These are phyloP conservation scores for Auriculariales sp. DNA, from an alignment of 768 basidiomycete genomes.

Conservation along the genomic window DNA sequence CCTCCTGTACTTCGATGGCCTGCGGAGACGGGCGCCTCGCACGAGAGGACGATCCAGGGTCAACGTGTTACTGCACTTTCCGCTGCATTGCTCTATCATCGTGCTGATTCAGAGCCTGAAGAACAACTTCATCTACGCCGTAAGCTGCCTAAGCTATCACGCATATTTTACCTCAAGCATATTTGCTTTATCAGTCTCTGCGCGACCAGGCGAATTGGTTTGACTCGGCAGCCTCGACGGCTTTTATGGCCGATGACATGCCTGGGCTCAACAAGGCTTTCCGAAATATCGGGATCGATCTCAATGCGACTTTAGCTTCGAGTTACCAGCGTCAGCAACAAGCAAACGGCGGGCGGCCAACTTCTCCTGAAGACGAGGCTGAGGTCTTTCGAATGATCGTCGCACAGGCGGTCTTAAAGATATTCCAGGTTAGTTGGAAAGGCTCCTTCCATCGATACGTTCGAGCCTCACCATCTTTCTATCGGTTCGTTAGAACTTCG, in stretches of 20 bases:
- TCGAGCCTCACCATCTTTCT: neutral
- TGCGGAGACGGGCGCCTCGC: neutral
- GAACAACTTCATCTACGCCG: neutral
- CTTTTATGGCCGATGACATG: neutral
- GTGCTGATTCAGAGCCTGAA: neutral
- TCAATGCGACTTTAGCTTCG: neutral
- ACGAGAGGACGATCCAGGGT: neutral
- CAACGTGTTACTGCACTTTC: neutral
- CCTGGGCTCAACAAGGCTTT: neutral
- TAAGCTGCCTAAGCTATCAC: neutral
- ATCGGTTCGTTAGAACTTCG: too few species aligned
- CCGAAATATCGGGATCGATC: neutral
- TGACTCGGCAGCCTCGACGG: neutral
- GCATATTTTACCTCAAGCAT: neutral
- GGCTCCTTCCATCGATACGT: too few species aligned
- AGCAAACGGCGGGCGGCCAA: too few species aligned
- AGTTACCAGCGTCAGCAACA: too few species aligned
- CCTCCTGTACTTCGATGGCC: neutral
- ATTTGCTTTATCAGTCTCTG: neutral
- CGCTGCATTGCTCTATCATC: neutral
- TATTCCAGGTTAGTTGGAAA: too few species aligned
- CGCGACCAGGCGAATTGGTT: neutral
- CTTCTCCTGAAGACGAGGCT: too few species aligned
- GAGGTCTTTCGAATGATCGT: too few species aligned
- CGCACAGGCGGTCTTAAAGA: too few species aligned